Conservation (phyloP, 2,329 filamentous ascomycete genomes). For the Verticillium tricorpus region DNA sequence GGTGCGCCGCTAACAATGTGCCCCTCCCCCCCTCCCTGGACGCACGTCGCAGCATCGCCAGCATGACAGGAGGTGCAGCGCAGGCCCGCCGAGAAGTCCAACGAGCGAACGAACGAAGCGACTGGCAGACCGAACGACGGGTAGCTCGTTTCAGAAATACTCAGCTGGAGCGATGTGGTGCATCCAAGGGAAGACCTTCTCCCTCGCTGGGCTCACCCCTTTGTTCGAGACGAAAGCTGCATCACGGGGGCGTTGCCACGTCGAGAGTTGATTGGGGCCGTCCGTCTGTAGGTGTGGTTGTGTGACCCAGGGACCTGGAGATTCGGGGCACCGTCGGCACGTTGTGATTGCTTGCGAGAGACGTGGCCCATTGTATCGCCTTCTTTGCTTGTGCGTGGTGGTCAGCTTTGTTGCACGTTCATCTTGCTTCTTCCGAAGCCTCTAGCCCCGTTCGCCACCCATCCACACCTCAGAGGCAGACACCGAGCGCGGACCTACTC, state of each 20-base stretch:
- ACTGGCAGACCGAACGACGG: neutral
- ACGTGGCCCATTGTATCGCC: neutral
- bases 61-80: neutral
- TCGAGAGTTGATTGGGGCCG: neutral
- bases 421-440: neutral
- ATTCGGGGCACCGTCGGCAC: neutral
- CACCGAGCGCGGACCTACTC: slow-evolving; percentile 1
- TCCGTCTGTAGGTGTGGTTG: neutral
- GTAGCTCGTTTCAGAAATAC: slow-evolving; percentile 2
- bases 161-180: neutral
- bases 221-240: neutral
- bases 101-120: neutral
- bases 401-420: neutral
- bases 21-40: neutral
- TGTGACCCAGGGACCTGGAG: neutral
- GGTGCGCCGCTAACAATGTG: neutral
- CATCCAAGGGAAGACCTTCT: neutral
- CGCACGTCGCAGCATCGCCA: neutral
- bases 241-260: neutral
- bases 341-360: neutral
- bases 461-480: too few species aligned
- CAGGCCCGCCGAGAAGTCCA: neutral
- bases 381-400: neutral
- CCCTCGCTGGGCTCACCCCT: neutral
- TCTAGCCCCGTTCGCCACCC: neutral